Conservation (phyloP, 768 basidiomycete genomes). For the Guyanaporus albipodus region DNA sequence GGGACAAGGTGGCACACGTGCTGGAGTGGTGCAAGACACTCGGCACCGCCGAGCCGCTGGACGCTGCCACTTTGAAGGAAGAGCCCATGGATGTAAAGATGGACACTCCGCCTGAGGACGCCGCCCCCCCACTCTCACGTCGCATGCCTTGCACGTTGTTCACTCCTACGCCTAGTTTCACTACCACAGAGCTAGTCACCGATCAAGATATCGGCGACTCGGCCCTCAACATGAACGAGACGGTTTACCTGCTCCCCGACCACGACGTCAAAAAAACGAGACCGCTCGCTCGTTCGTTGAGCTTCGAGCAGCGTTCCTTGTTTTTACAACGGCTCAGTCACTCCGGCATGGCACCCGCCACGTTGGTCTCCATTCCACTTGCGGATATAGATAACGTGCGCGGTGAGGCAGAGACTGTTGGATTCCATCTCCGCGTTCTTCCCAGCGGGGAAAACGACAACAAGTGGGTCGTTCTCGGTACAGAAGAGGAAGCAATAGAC, state of each 20-base stretch:
- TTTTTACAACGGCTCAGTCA: constrained; percentile 46
- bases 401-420: constrained; percentile 38
- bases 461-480: constrained; percentile 51
- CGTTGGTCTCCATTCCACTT: constrained; percentile 45
- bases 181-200: constrained; percentile 27
- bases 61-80: constrained; percentile 34
- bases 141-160: constrained; percentile 56
- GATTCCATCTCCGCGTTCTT: constrained; percentile 43
- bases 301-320: constrained; percentile 45
- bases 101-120: not conserved
- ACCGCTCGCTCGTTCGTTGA: constrained; percentile 47
- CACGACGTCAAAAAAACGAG: constrained; percentile 11
- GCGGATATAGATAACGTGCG: constrained; percentile 41
- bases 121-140: constrained; percentile 23
- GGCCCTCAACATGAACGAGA: constrained; percentile 23
- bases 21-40: constrained; percentile 32
- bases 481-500: constrained; percentile 45
- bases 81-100: constrained; percentile 19
- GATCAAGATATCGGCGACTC: constrained; percentile 31
- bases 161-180: constrained; percentile 42
- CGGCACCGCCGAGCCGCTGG: constrained; percentile 27
- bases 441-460: constrained; percentile 27
- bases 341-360: constrained; percentile 39
- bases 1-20: constrained; percentile 30
- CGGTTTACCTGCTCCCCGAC: constrained; percentile 22